Percentiles rank a stretch among this genome's conserved stretches.
Conservation (phyloP, 805 yeast species). For the Starmerella stigmatis region DNA sequence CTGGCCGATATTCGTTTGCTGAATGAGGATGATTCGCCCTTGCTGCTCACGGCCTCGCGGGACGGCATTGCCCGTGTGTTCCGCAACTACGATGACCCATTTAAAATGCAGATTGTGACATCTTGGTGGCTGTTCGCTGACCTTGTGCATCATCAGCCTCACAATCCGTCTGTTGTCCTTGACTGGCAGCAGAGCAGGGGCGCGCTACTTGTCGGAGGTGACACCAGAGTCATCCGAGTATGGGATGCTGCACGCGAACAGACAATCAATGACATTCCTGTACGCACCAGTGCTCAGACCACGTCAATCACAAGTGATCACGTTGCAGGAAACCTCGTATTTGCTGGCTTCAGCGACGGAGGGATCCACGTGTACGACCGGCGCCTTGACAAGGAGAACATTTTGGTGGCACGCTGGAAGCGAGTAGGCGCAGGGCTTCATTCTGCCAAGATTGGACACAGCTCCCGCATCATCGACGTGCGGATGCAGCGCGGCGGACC, state of each 20-base stretch:
- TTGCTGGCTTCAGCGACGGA: slow-evolving; percentile 90
- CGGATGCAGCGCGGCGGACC: slow-evolving; percentile 97
- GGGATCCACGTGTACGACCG: slow-evolving; percentile 83
- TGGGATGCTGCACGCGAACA: slow-evolving; percentile 97
- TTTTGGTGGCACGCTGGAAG: slow-evolving; percentile 77
- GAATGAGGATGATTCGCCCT: slow-evolving; percentile 85
- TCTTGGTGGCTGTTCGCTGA: slow-evolving; percentile 84
- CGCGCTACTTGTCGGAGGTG: slow-evolving; percentile 82
- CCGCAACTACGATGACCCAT: slow-evolving; percentile 55
- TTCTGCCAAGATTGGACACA: slow-evolving; percentile 26
- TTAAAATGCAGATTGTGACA: slow-evolving; percentile 53
- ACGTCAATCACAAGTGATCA: slow-evolving; percentile 89
- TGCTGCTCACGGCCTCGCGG: slow-evolving; percentile 76
- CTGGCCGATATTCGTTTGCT: slow-evolving; percentile 77
- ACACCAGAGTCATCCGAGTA: slow-evolving; percentile 75
- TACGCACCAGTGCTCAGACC: slow-evolving; percentile 78
- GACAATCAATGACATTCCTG: slow-evolving; percentile 79
- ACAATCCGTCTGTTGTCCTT: slow-evolving; percentile 50
- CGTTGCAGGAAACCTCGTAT: slow-evolving; percentile 80
- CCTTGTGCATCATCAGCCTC: slow-evolving; percentile 19
- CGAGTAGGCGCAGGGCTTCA: slow-evolving; percentile 6
- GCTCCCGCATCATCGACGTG: slow-evolving; percentile 57
- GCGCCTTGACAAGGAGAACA: slow-evolving; percentile 70
- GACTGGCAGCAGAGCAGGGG: slow-evolving; percentile 99
- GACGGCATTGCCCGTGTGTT: slow-evolving; percentile 90